phyloP scores from a whole-genome alignment of 768 basidiomycete species.

The Leccinum disarticulatum region DNA sequence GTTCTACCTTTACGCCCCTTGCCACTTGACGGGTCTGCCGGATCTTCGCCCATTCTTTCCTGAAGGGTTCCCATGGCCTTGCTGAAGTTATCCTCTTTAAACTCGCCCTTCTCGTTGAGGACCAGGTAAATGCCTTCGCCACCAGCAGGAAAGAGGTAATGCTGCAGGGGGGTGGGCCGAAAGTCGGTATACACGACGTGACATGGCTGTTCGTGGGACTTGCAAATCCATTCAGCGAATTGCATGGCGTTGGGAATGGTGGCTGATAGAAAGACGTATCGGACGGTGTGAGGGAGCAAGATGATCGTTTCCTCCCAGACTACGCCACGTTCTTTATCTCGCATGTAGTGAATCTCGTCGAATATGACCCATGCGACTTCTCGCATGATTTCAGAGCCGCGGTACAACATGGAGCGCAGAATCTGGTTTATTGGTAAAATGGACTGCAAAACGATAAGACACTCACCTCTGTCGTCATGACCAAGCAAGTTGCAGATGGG shows the following conservation, averaged over 20 bases:
- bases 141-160: conserved; percentile 96
- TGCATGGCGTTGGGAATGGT: conserved; percentile 99
- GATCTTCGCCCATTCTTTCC: conserved; percentile 84
- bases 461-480: conserved; percentile 98
- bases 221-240: conserved; percentile 98
- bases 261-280: conserved; percentile 97
- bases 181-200: conserved; percentile 99
- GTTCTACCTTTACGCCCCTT: conserved; percentile 91
- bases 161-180: conserved; percentile 95
- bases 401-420: conserved; percentile 96
- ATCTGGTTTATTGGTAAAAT: conserved; percentile 53
- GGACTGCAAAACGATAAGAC: background rate
- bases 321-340: conserved; percentile 97
- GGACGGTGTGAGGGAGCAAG: conserved; percentile 91
- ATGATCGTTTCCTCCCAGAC: conserved; percentile 99
- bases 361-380: conserved; percentile 99
- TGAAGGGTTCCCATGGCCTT: conserved; percentile 96
- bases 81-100: conserved; percentile 94
- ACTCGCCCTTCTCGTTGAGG: conserved; percentile 98
- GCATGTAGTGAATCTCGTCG: conserved; percentile 99
- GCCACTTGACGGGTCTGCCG: conserved; percentile 81
- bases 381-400: conserved; percentile 98
- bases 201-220: conserved; percentile 95
- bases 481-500: conserved; percentile 92
- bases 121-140: conserved; percentile 97